phyloP scores from a whole-genome alignment of 2,329 filamentous ascomycete genomes.

The Ascochyta fabae region DNA sequence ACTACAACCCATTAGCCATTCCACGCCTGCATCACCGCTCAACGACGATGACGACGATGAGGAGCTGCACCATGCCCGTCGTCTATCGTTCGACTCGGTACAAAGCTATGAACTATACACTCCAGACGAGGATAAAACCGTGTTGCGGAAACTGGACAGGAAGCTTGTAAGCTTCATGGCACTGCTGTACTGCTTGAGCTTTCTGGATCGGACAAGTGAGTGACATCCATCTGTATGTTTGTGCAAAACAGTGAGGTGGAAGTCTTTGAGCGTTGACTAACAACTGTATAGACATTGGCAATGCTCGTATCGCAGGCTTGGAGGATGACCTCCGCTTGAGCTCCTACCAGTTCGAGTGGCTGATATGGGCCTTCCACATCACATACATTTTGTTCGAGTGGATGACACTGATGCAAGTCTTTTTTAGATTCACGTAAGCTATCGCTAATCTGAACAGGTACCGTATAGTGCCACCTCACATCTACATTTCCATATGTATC shows the following conservation, averaged over 20 bases:
- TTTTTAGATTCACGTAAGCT: neutral
- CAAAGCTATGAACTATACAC: slow-evolving; percentile 62
- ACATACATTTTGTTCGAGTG: slow-evolving; percentile 69
- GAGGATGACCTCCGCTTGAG: slow-evolving; percentile 61
- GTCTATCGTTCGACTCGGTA: slow-evolving; percentile 33
- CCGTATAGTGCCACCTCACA: slow-evolving; percentile 64
- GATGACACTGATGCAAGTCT: slow-evolving; percentile 65
- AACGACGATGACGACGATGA: slow-evolving; percentile 33
- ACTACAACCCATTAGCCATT: slow-evolving; percentile 27
- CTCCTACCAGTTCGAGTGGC: slow-evolving; percentile 65
- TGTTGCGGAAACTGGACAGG: slow-evolving; percentile 78
- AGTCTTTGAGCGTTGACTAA: slow-evolving; percentile 10
- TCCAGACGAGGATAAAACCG: slow-evolving; percentile 72
- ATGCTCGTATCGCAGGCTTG: slow-evolving; percentile 67
- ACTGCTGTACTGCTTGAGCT: slow-evolving; percentile 81
- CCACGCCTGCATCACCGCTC: slow-evolving; percentile 15
- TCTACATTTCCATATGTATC: slow-evolving; percentile 70
- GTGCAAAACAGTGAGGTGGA: neutral
- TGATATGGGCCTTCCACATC: slow-evolving; percentile 68
- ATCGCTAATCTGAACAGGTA: slow-evolving; percentile 48
- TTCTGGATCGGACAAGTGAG: slow-evolving; percentile 83
- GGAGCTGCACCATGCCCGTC: slow-evolving; percentile 22
- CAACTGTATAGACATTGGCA: slow-evolving; percentile 60
- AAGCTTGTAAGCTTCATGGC: slow-evolving; percentile 81
- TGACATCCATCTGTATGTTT: slow-evolving; percentile 13